Evolutionary conservation across 768 basidiomycete genomes (phyloP), one percentile per base, ranked within the genome.

Genomic region (Dioszegia aurantiaca): DNA sequence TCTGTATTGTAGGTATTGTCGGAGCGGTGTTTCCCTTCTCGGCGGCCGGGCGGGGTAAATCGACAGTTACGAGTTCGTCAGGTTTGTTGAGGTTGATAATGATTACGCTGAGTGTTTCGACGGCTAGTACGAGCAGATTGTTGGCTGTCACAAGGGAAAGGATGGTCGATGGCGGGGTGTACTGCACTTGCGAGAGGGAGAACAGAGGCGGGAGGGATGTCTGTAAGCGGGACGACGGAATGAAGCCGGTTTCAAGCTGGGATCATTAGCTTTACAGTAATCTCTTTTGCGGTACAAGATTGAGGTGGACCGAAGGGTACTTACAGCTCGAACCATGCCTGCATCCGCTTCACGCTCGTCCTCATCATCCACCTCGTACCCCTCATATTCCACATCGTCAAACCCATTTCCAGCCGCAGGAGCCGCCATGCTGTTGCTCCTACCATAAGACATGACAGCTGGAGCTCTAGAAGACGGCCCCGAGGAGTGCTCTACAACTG

Each of bases 51-150:
- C 89, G 86, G 44, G 81, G 86, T 12, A 97, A 82, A 69, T 87
- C 87, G 62, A 88, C 78, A 0, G 67, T 77, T 17, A 77, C 69
- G 45, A 97, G 86, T 69, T 90, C 88, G 68, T 93, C 90, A 0
- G 90, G 84, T 53, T 86, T 86, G 12, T 87, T 84, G 45, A 99
- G 82, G 73, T 95, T 92, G 65, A 99, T 93, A 64, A 94, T 83
- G 47, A 92, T 84, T 44, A 97, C 81, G 30, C 83, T 71, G 70
- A 92, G 88, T 33, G 86, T 86, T 11, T 82, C 77, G 2, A 92
- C 79, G 1, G 85, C 90, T 86, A 95, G 91, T 40, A 85, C 86
- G 23, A 97, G 83, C 69, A 89, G 80, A 76, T 93, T 90, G 24
- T 88, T 92, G 65, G 87, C 86, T 55, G 92, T 87, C 42, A 85